Conservation (phyloP, 345 rosid genomes). For the Linum tenue region DNA sequence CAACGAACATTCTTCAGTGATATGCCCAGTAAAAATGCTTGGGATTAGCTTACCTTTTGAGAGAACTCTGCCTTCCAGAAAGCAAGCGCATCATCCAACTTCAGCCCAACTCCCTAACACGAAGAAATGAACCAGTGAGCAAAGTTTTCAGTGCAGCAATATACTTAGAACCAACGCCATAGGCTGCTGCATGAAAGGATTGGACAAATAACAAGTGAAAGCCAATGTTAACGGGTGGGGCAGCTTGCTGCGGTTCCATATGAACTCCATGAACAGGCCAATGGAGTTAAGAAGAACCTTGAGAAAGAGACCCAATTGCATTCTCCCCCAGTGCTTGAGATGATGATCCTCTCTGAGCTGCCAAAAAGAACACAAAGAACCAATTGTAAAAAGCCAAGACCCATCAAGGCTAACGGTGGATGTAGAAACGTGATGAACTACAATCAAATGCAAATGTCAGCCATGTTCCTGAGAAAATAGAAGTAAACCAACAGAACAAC, state of each 20-base stretch:
- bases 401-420: neutral
- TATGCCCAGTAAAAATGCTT: neutral
- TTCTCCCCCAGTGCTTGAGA: slow-evolving; percentile 93
- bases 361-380: slow-evolving; percentile 3
- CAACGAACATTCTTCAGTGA: neutral
- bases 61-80: slow-evolving; percentile 92
- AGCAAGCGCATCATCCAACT: slow-evolving; percentile 87
- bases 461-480: neutral
- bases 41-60: slow-evolving; percentile 43
- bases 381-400: neutral
- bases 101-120: slow-evolving; percentile 74
- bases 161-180: neutral
- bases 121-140: slow-evolving; percentile 10
- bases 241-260: neutral
- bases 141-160: slow-evolving; percentile 6
- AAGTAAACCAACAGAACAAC: slow-evolving; percentile 7
- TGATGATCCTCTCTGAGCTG: slow-evolving; percentile 95
- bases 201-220: neutral
- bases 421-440: neutral
- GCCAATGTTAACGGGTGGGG: neutral
- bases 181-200: neutral
- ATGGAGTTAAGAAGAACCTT: slow-evolving; percentile 42
- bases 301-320: slow-evolving; percentile 89
- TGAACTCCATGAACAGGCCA: neutral
- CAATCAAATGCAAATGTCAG: neutral